Evolutionary conservation across 1,284 basidiomycete genomes (phyloP).

Genomic region (Thelephora terrestris): DNA sequence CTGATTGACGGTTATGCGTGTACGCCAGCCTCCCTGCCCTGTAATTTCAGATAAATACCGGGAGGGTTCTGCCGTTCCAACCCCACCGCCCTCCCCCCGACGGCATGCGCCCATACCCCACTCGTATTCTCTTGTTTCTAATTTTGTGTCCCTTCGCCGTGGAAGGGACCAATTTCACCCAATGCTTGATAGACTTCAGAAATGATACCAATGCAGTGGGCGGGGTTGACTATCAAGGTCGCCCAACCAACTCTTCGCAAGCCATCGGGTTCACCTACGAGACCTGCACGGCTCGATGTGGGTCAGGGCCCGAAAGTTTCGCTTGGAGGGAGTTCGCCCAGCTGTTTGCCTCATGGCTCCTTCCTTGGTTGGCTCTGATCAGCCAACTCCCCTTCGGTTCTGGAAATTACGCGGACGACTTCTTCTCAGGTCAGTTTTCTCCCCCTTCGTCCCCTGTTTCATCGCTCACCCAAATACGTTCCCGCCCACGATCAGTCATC

Average conservation of each 20-base stretch:
- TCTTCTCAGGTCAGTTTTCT: too few species aligned
- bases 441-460: too few species aligned
- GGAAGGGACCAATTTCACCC: neutral
- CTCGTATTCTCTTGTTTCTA: neutral
- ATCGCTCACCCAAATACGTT: too few species aligned
- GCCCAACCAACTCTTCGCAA: neutral
- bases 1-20: too few species aligned
- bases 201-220: neutral
- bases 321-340: conserved; percentile 16
- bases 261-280: neutral
- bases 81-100: too few species aligned
- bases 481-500: neutral
- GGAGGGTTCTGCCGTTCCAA: too few species aligned
- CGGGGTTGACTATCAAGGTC: neutral
- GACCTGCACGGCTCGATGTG: conserved; percentile 9
- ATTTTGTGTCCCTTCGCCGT: neutral
- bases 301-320: conserved; percentile 12
- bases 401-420: too few species aligned
- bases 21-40: too few species aligned
- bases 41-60: too few species aligned
- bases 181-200: neutral
- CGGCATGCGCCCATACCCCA: too few species aligned
- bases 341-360: conserved; percentile 20
- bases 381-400: conserved; percentile 19
- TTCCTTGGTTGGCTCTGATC: conserved; percentile 21